Evolutionary conservation across 495 filamentous ascomycete species (phyloP).

Genomic region (Hyaloscypha variabilis): DNA sequence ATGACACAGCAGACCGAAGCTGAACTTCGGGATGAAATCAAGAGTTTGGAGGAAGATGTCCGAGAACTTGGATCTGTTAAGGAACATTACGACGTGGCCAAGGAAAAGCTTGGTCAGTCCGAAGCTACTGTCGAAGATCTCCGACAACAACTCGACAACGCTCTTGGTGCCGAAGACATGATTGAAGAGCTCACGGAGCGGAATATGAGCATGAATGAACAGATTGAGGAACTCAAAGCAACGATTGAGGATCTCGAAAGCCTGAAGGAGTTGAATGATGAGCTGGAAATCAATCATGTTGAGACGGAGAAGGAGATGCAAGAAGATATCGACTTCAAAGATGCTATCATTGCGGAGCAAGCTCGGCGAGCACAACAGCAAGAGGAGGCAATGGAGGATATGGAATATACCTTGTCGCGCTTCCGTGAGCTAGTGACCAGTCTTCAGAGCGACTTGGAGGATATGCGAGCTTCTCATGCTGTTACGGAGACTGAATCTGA

Average conservation of each 20-base stretch:
- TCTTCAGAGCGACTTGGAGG: constrained; percentile 84
- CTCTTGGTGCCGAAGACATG: constrained; percentile 85
- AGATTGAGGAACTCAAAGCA: constrained; percentile 78
- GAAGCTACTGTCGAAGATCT: constrained; percentile 85
- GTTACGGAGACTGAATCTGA: constrained; percentile 91
- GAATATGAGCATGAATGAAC: constrained; percentile 78
- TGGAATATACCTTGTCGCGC: constrained; percentile 84
- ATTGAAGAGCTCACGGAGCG: constrained; percentile 89
- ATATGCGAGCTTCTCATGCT: constrained; percentile 87
- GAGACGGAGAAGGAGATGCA: constrained; percentile 94
- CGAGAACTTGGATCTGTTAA: constrained; percentile 72
- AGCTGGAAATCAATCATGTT: constrained; percentile 89
- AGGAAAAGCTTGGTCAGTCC: constrained; percentile 69
- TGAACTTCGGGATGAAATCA: constrained; percentile 77
- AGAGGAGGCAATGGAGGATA: constrained; percentile 77
- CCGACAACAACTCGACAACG: constrained; percentile 86
- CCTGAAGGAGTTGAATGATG: constrained; percentile 89
- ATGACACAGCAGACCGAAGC: constrained; percentile 82
- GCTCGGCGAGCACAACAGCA: constrained; percentile 63
- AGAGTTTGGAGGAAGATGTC: constrained; percentile 76
- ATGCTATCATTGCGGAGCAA: constrained; percentile 77
- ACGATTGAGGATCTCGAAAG: constrained; percentile 84
- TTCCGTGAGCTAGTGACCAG: constrained; percentile 88
- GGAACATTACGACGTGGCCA: constrained; percentile 67
- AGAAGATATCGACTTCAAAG: constrained; percentile 85